These are phyloP conservation scores for Boletus edulis DNA, from an alignment of 768 basidiomycete species.

Conservation along the genomic window DNA sequence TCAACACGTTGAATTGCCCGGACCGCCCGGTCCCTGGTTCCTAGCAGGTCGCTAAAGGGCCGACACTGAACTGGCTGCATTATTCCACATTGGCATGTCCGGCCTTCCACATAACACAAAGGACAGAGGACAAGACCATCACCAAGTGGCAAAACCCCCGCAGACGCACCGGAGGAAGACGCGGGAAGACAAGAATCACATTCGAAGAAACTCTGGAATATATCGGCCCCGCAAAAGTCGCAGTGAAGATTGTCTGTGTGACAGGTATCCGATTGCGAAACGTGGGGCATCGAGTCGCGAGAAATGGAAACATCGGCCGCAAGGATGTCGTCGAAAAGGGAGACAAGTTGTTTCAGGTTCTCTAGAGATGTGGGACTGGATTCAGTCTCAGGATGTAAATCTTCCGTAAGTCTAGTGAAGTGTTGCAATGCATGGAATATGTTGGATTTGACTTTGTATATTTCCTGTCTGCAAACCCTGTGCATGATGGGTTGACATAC, in stretches of 20 bases:
- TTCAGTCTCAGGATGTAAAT: neutral
- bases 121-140: constrained; percentile 60
- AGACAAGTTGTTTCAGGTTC: constrained; percentile 38
- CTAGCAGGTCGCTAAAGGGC: constrained; percentile 45
- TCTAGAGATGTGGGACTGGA: neutral
- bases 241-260: constrained; percentile 44
- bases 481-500: neutral
- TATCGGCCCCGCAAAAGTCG: constrained; percentile 79
- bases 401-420: constrained; percentile 23
- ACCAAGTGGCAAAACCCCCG: constrained; percentile 27
- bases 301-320: constrained; percentile 40
- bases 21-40: constrained; percentile 40
- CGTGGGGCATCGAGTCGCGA: constrained; percentile 30
- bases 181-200: constrained; percentile 49
- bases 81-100: constrained; percentile 58
- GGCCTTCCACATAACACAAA: constrained; percentile 74
- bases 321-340: constrained; percentile 51
- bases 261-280: constrained; percentile 21
- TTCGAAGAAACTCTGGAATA: constrained; percentile 81
- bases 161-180: constrained; percentile 9
- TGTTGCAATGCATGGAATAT: constrained; percentile 53
- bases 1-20: constrained; percentile 23
- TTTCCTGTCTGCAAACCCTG: constrained; percentile 81
- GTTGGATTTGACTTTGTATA: constrained; percentile 69
- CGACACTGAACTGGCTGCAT: constrained; percentile 66